phyloP scores from a whole-genome alignment of 148 eudicot genomes.

The Amaranthus cruentus region DNA sequence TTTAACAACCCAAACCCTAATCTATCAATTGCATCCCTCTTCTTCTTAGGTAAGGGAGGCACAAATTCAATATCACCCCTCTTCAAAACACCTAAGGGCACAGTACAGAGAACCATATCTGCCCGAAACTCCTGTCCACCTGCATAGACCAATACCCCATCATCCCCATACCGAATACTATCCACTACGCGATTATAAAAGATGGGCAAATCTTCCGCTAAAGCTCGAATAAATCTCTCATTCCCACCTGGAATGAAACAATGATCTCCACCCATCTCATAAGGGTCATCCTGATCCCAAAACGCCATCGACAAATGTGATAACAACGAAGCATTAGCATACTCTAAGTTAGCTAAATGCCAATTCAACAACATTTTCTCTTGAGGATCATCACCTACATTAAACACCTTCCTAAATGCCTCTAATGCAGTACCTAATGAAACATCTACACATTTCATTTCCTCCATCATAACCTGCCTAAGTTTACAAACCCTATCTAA shows the following conservation, averaged over 20 bases:
- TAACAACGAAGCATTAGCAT: conserved; percentile 84
- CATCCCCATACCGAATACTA: conserved; percentile 63
- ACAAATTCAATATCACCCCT: conserved; percentile 63
- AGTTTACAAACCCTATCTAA: conserved; percentile 96
- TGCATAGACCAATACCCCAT: conserved; percentile 76
- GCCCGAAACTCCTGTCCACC: conserved; percentile 68
- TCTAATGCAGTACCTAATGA: conserved; percentile 79
- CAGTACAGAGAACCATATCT: conserved; percentile 89
- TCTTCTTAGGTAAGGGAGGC: conserved; percentile 76
- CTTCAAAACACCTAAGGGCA: conserved; percentile 88
- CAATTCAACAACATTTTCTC: conserved; percentile 90
- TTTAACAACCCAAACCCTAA: conserved; percentile 89
- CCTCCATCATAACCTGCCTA: conserved; percentile 87
- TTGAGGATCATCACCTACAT: conserved; percentile 65
- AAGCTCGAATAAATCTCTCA: conserved; percentile 72
- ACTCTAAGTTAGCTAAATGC: conserved; percentile 94
- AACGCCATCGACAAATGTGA: conserved; percentile 83
- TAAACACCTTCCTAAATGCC: conserved; percentile 65
- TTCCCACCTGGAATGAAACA: conserved; percentile 97
- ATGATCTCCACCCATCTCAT: conserved; percentile 98
- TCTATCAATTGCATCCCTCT: conserved; percentile 72
- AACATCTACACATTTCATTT: conserved; percentile 69
- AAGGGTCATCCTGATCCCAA: conserved; percentile 99
- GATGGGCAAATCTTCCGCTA: conserved; percentile 79
- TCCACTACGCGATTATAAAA: conserved; percentile 57